phyloP scores from a whole-genome alignment of 2,329 filamentous ascomycete genomes.

The Paraphaeosphaeria minitans region DNA sequence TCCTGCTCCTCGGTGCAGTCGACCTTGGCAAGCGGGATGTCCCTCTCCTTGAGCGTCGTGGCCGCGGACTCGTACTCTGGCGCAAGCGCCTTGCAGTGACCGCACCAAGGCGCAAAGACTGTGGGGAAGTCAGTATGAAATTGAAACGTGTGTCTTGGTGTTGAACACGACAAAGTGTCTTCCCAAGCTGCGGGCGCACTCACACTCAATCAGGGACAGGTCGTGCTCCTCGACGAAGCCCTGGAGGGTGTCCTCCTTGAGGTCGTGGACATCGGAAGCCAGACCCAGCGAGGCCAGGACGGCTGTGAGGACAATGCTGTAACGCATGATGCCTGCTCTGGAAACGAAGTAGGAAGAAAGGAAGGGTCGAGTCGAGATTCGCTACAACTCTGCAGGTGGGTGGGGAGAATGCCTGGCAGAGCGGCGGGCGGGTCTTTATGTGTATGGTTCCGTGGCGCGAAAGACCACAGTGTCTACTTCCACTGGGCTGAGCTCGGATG shows the following conservation, averaged over 20 bases:
- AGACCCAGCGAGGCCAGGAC: constrained; percentile 63
- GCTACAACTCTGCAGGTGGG: constrained; percentile 4
- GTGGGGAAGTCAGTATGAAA: constrained; percentile 43
- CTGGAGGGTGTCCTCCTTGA: constrained; percentile 86
- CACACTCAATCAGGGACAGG: constrained; percentile 93
- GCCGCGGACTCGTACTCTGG: constrained; percentile 90
- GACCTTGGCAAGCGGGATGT: constrained; percentile 82
- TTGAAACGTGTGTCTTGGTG: background rate
- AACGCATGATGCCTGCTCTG: constrained; percentile 36
- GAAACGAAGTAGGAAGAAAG: constrained; percentile 3
- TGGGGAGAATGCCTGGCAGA: constrained; percentile 1
- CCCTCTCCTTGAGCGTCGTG: constrained; percentile 83
- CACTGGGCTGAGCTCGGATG: constrained; percentile 10
- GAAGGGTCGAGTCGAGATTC: constrained; percentile 4
- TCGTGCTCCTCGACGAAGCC: constrained; percentile 84
- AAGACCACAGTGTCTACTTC: constrained; percentile 13
- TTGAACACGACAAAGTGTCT: background rate
- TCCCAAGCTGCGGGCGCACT: constrained; percentile 38
- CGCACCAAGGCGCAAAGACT: constrained; percentile 97
- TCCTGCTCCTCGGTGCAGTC: constrained; percentile 96
- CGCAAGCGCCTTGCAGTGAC: constrained; percentile 97
- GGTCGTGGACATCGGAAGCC: constrained; percentile 79
- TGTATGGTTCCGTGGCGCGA: constrained; percentile 5
- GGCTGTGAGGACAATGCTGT: constrained; percentile 45
- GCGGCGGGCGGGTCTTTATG: constrained; percentile 7